Conservation (phyloP, 176 grass and related monocot species). For the Zizania latifolia region DNA sequence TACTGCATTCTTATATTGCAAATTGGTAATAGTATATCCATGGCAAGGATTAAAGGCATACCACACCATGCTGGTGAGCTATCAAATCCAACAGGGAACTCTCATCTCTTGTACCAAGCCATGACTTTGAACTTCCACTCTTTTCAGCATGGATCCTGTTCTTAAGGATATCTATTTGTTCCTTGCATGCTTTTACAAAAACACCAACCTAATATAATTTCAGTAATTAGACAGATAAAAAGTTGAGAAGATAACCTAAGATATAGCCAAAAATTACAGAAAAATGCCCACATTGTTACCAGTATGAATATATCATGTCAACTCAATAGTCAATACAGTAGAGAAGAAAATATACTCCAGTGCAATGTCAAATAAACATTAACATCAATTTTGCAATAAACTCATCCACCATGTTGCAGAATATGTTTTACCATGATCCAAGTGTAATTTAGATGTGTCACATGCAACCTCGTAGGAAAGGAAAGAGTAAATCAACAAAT, state of each 20-base stretch:
- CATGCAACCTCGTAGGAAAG: neutral
- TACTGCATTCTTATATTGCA: neutral
- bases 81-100: conserved; percentile 72
- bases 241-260: neutral
- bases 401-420: neutral
- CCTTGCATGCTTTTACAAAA: conserved; percentile 96
- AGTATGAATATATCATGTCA: conserved; percentile 7
- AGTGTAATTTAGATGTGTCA: neutral
- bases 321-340: neutral
- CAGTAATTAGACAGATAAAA: conserved; percentile 24
- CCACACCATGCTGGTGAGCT: conserved; percentile 97
- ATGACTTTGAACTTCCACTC: conserved; percentile 50
- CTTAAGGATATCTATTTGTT: conserved; percentile 94
- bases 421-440: neutral
- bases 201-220: conserved; percentile 56
- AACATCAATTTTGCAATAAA: neutral
- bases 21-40: conserved; percentile 11
- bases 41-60: conserved; percentile 44
- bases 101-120: conserved; percentile 58
- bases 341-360: neutral
- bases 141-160: conserved; percentile 74
- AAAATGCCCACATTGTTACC: neutral
- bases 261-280: neutral
- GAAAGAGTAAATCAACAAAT: neutral
- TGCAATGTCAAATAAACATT: neutral